Percentiles rank a stretch among this genome's conserved stretches.
These are phyloP conservation scores for Pseudogymnoascus sp. DNA, from an alignment of 2,329 filamentous ascomycete genomes.

Conservation along the genomic window DNA sequence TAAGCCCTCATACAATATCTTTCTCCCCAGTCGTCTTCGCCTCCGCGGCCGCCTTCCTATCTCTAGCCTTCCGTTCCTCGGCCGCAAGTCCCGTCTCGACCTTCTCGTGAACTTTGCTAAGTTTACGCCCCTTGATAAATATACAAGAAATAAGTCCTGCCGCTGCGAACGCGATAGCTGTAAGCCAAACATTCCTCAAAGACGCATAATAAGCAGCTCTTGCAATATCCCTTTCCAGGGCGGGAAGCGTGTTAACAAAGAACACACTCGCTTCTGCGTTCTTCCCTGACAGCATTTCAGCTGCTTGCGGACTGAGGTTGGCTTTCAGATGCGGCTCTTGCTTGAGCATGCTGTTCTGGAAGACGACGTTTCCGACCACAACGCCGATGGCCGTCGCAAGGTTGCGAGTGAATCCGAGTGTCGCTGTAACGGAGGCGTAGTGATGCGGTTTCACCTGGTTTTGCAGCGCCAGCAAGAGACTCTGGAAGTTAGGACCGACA, in stretches of 20 bases:
- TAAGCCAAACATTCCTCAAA: constrained; percentile 27
- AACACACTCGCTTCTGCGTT: constrained; percentile 25
- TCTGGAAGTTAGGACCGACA: constrained; percentile 62
- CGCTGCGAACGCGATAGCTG: constrained; percentile 25
- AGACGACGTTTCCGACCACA: constrained; percentile 43
- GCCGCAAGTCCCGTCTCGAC: constrained; percentile 39
- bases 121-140: constrained; percentile 37
- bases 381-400: constrained; percentile 40
- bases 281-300: constrained; percentile 21
- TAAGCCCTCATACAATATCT: background rate
- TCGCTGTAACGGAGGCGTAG: constrained; percentile 61
- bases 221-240: constrained; percentile 19
- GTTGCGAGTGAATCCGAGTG: constrained; percentile 54
- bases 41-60: constrained; percentile 13
- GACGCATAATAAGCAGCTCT: constrained; percentile 20
- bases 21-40: constrained; percentile 14
- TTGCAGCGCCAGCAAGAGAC: constrained; percentile 61
- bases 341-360: constrained; percentile 39
- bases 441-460: constrained; percentile 54
- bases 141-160: constrained; percentile 34
- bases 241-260: constrained; percentile 20
- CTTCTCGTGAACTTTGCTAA: constrained; percentile 44
- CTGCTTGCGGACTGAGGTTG: constrained; percentile 20
- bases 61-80: constrained; percentile 17
- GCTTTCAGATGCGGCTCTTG: constrained; percentile 16